Percentiles rank a stretch among this genome's conserved stretches.
Conservation (phyloP, 1,284 basidiomycete species). For the Ganoderma meredithae region DNA sequence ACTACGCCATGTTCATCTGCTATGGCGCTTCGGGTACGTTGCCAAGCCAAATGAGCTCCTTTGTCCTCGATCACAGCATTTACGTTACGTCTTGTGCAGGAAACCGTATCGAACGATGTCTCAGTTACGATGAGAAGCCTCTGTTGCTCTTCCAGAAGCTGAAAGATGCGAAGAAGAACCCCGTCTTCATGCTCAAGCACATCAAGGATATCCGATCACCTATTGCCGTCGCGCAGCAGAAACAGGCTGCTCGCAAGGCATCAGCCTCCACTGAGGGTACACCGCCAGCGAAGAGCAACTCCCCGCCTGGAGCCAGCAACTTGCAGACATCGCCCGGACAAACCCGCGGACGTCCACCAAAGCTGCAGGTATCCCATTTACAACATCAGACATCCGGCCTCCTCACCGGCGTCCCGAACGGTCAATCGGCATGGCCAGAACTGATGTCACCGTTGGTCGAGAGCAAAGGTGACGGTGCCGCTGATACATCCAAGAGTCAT, state of each 20-base stretch:
- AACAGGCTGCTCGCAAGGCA: constrained; percentile 86
- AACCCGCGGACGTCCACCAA: constrained; percentile 58
- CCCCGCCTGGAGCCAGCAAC: constrained; percentile 30
- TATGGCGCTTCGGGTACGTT: constrained; percentile 87
- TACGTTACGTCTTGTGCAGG: constrained; percentile 47
- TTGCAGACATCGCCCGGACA: constrained; percentile 27
- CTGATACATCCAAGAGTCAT: constrained; percentile 35
- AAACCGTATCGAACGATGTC: constrained; percentile 88
- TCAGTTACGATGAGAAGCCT: constrained; percentile 98
- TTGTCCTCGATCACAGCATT: constrained; percentile 17
- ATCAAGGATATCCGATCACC: constrained; percentile 98
- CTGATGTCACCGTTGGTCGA: constrained; percentile 67
- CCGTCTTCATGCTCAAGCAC: constrained; percentile 98
- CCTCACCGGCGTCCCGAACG: constrained; percentile 58
- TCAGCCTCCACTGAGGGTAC: constrained; percentile 45
- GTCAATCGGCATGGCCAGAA: constrained; percentile 80
- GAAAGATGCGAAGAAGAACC: constrained; percentile 96
- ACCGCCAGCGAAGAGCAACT: constrained; percentile 38
- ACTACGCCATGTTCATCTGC: constrained; percentile 99
- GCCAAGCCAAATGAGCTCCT: constrained; percentile 2
- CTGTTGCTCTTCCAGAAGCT: constrained; percentile 96
- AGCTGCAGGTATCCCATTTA: constrained; percentile 67
- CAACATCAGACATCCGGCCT: constrained; percentile 43
- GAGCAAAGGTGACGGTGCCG: constrained; percentile 45
- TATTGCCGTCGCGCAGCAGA: constrained; percentile 93